Evolutionary conservation across 208 protist genomes (phyloP).

Genomic region (Trypanosoma congolense): DNA sequence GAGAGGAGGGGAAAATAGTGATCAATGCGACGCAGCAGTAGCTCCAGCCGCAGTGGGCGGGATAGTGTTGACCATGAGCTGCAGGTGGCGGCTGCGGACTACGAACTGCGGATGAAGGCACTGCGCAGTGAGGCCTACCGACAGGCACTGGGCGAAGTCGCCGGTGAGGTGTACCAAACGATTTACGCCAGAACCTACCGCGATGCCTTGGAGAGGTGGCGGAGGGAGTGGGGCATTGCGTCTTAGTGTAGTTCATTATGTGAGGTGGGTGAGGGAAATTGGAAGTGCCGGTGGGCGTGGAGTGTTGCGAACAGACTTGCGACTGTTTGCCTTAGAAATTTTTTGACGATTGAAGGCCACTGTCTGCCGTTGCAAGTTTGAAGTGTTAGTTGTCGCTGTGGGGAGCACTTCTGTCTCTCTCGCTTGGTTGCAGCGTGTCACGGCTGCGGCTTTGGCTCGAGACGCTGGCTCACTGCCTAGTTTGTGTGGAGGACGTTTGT

Average conservation of each 20-base stretch:
- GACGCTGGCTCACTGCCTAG: too few relatives aligned
- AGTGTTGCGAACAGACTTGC: too few relatives aligned
- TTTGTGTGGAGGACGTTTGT: too few relatives aligned
- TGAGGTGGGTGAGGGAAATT: background rate
- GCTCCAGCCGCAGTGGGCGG: background rate
- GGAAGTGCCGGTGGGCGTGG: background rate
- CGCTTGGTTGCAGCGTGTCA: too few relatives aligned
- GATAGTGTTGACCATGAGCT: conserved; percentile 18
- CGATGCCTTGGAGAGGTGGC: conserved; percentile 9
- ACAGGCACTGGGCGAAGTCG: conserved; percentile 61
- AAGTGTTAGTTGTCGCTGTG: too few relatives aligned
- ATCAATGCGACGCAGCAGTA: background rate
- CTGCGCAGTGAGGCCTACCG: conserved; percentile 67
- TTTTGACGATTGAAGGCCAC: too few relatives aligned
- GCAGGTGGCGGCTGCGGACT: conserved; percentile 53
- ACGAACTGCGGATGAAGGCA: conserved; percentile 26
- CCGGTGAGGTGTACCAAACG: conserved; percentile 59
- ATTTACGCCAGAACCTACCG: conserved; percentile 37
- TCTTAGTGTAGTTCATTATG: background rate
- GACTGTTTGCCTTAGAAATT: too few relatives aligned
- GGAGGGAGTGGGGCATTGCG: conserved; percentile 14
- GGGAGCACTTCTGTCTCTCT: too few relatives aligned
- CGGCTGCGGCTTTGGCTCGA: too few relatives aligned
- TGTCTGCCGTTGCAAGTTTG: too few relatives aligned
- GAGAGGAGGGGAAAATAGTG: background rate